phyloP scores from a whole-genome alignment of 352 stramenopile genomes.

The Paralagenidium karlingii region DNA sequence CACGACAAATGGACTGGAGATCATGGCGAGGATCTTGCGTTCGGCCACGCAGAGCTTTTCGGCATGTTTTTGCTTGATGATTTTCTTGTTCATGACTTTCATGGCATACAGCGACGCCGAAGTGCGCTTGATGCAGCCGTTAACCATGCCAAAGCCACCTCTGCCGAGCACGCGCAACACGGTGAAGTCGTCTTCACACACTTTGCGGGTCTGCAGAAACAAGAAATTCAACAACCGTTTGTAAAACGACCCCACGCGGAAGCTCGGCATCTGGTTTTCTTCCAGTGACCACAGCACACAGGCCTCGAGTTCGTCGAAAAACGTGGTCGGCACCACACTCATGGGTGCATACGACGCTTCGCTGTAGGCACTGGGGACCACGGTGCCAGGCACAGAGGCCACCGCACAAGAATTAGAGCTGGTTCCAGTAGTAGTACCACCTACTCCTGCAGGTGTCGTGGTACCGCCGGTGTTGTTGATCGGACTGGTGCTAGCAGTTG shows the following conservation, averaged over 20 bases:
- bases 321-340: conserved; percentile 7
- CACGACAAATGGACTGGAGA: conserved; percentile 82
- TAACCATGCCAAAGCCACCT: conserved; percentile 95
- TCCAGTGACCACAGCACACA: conserved; percentile 60
- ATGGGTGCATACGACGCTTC: not conserved
- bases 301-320: conserved; percentile 68
- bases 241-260: conserved; percentile 71
- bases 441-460: too few relatives aligned
- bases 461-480: conserved; percentile 7
- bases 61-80: conserved; percentile 92
- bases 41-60: conserved; percentile 60
- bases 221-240: conserved; percentile 83
- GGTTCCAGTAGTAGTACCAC: too few relatives aligned
- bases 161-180: conserved; percentile 91
- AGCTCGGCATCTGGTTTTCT: conserved; percentile 51
- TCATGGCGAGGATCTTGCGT: conserved; percentile 46
- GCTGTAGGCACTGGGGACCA: too few relatives aligned
- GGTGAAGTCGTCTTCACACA: conserved; percentile 93
- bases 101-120: conserved; percentile 84
- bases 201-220: conserved; percentile 78
- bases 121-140: conserved; percentile 93
- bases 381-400: not conserved
- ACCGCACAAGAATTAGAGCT: not conserved
- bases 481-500: conserved; percentile 6
- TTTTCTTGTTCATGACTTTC: conserved; percentile 89